Evolutionary conservation across 192 early-diverging fungal genomes (phyloP), one percentile per base, ranked within the genome.

Genomic region (Phlyctochytrium planicorne): DNA sequence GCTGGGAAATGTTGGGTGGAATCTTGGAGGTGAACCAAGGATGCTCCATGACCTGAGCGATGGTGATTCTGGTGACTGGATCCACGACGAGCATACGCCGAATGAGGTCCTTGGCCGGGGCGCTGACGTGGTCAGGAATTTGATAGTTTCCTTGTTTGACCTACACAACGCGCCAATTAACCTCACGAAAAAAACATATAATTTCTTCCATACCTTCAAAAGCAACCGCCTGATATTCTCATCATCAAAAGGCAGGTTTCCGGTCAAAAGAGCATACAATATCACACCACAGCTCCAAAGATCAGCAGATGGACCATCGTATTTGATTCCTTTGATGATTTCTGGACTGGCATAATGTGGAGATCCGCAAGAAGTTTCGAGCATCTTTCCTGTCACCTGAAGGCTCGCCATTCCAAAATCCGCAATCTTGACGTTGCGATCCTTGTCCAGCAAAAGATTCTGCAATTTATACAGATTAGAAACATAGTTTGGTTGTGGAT

Each of bases 371-470:
- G 79, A 82, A 6, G 88, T 90, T 61, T 86, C 83, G 23, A 90
- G 72, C 70, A 87, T 73, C 12, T 76, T 78, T 14, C 80, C 82
- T 0, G 69, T 34, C 6, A 83, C 71, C 59, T 80, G 78, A 50
- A 85, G 59, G 24, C 66, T 94, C 2, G 97, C 96, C 70, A 99
- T 84, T 2, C 97, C 97, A 77, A 99, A 99, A 78, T 99, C 97
- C 0, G 96, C 96, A 56, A 99, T 91, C 73, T 99, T 99, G 37
- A 99, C 91, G 74, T 94, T 96, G 72, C 88, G 82, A 65, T 93
- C 88, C 10, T 89, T 86, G 78, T 98, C 95, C 50, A 99, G 82
- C 52, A 99, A 82, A 25, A 99, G 80, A 25, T 57, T 57, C 55
- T 57, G 25, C 6, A 6, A 14, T 14, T 24, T 6, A 29, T 57